These are phyloP conservation scores for Coemansia sp. DNA, from an alignment of 192 early-diverging fungal genomes.

Conservation along the genomic window DNA sequence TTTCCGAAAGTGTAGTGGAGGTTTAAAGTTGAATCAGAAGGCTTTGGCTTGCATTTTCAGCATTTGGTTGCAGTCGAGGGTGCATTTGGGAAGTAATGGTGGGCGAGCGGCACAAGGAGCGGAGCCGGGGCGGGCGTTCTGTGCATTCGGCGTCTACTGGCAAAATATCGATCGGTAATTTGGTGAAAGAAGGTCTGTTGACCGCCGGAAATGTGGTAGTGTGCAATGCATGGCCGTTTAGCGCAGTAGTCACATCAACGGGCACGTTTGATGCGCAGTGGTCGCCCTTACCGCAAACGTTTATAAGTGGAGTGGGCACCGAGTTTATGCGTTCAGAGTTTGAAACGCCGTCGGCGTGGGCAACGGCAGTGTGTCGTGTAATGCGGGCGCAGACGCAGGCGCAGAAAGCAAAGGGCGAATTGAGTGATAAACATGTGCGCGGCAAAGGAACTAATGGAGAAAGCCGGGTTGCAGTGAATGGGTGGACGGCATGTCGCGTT, in stretches of 20 bases:
- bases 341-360: slow-evolving; percentile 66
- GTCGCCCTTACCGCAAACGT: slow-evolving; percentile 26
- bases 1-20: too few relatives aligned
- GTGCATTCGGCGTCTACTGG: slow-evolving; percentile 2
- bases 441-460: slow-evolving; percentile 13
- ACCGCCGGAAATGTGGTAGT: slow-evolving; percentile 22
- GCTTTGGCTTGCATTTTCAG: too few relatives aligned
- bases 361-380: slow-evolving; percentile 61
- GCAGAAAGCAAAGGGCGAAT: slow-evolving; percentile 1
- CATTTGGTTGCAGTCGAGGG: too few relatives aligned
- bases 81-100: slow-evolving; percentile 12
- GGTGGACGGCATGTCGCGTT: slow-evolving; percentile 66
- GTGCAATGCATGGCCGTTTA: slow-evolving; percentile 55
- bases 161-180: slow-evolving; percentile 31
- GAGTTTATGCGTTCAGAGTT: slow-evolving; percentile 54
- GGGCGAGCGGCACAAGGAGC: slow-evolving; percentile 19
- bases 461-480: slow-evolving; percentile 62
- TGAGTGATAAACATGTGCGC: background rate
- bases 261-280: slow-evolving; percentile 41
- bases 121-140: background rate
- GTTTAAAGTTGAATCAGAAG: too few relatives aligned
- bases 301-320: slow-evolving; percentile 19
- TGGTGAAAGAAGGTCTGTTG: slow-evolving; percentile 40
- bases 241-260: slow-evolving; percentile 25
- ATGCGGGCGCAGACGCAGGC: slow-evolving; percentile 46